phyloP scores from a whole-genome alignment of 2,329 filamentous ascomycete genomes.

The Aspergillus cejpii region DNA sequence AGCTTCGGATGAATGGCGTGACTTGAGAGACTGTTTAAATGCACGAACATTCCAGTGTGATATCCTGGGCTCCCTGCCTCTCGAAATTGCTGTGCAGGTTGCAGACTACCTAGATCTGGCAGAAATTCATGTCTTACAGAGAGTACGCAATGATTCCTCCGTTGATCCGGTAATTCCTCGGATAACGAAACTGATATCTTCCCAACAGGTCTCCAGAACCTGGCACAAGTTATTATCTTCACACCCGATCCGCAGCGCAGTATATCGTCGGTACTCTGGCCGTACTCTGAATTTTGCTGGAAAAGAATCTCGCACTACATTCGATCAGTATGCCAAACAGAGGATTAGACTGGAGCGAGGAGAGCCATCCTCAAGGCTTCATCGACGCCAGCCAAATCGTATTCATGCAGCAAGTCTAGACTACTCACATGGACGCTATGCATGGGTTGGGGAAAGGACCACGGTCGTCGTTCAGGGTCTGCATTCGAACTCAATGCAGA shows the following conservation, averaged over 20 bases:
- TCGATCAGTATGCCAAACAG: slow-evolving; percentile 18
- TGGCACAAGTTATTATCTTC: slow-evolving; percentile 31
- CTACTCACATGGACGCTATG: slow-evolving; percentile 17
- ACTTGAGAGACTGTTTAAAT: slow-evolving; percentile 20
- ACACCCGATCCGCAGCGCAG: slow-evolving; percentile 12
- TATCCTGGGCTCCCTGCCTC: slow-evolving; percentile 28
- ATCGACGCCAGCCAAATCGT: neutral
- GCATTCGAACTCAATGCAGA: slow-evolving; percentile 6
- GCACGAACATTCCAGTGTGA: slow-evolving; percentile 26
- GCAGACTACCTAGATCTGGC: slow-evolving; percentile 21
- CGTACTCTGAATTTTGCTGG: neutral
- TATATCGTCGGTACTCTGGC: slow-evolving; percentile 15
- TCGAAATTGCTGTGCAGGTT: slow-evolving; percentile 29
- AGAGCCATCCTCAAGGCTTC: slow-evolving; percentile 8
- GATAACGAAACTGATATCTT: neutral
- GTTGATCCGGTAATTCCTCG: neutral
- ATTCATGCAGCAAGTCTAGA: slow-evolving; percentile 9
- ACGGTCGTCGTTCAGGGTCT: slow-evolving; percentile 14
- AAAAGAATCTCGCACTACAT: slow-evolving; percentile 3
- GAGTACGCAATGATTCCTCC: slow-evolving; percentile 17
- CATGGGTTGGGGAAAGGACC: slow-evolving; percentile 15
- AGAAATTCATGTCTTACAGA: slow-evolving; percentile 26
- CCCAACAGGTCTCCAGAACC: slow-evolving; percentile 29
- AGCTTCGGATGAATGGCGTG: slow-evolving; percentile 27
- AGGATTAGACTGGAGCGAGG: slow-evolving; percentile 22